These are phyloP conservation scores for Talaromyces sp. DNA, from an alignment of 2,329 filamentous ascomycete genomes.

Conservation along the genomic window DNA sequence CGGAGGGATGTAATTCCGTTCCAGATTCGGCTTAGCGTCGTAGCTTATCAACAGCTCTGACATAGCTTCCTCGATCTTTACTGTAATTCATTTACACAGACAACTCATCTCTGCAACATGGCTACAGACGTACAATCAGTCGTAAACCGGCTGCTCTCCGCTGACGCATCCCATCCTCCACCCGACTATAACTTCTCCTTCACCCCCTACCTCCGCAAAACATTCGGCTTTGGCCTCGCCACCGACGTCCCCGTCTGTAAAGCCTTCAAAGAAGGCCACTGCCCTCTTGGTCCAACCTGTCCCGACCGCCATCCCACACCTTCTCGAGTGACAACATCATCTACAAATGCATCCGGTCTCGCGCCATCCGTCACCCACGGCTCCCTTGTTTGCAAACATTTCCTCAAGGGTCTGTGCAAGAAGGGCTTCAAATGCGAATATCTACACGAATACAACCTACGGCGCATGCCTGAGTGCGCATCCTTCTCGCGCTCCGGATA, in stretches of 20 bases:
- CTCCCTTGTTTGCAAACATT: constrained; percentile 93
- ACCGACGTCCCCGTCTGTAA: constrained; percentile 78
- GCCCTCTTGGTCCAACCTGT: constrained; percentile 78
- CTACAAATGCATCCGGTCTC: constrained; percentile 41
- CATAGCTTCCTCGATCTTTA: neutral
- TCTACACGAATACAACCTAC: constrained; percentile 95
- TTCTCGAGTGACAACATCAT: constrained; percentile 42
- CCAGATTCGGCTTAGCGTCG: neutral
- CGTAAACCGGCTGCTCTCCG: constrained; percentile 35
- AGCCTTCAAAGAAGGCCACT: constrained; percentile 80
- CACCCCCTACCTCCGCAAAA: constrained; percentile 76
- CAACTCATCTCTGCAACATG: constrained; percentile 23
- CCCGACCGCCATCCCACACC: constrained; percentile 72
- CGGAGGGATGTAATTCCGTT: neutral
- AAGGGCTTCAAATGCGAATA: constrained; percentile 98
- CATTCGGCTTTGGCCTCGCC: constrained; percentile 79
- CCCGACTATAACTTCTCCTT: constrained; percentile 69
- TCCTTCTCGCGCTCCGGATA: constrained; percentile 92
- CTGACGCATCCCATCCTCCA: constrained; percentile 32
- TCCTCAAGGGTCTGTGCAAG: constrained; percentile 94
- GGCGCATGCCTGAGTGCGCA: constrained; percentile 97
- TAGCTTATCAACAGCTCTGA: neutral
- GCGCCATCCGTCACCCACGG: constrained; percentile 41
- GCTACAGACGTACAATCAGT: constrained; percentile 32
- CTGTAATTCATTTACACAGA: neutral